Base-by-base conservation (phyloP, 139 green algal species). In the Zygnema cylindricum region DNA sequence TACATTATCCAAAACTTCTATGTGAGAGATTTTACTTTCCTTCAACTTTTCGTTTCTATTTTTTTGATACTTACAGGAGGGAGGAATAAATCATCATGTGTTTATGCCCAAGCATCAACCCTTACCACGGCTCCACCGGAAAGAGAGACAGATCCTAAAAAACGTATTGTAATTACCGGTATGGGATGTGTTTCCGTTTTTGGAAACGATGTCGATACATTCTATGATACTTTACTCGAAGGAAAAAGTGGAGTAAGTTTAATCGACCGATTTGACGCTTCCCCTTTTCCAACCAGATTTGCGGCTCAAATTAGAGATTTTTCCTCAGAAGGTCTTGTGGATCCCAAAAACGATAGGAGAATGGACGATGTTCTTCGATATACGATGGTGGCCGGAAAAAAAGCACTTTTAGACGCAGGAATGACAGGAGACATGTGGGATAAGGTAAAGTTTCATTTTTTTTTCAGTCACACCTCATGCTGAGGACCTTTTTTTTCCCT, bases 341-440 rank as follows among this genome's bases (percentile, higher is more conserved):
- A 98, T 92, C 96, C 94, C 90, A 99, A 99, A 94, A 98, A 96
- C 86, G 95, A 95, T 3, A 93, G 97, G 40, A 95, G 97, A 43
- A 96, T 99, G 88, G 97, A 99, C 83, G 95, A 98, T 92, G 98
- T 95, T 93, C 93, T 99, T 0, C 95, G 95, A 82, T 99, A 99
- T 94, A 94, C 94, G 36, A 93, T 99, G 69, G 95, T 98, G 22
- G 55, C 41, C 49, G 89, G 89, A 69, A 98, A 98, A 90, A 99
- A 99, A 93, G 96, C 96, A 25, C 16, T 92, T 0, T n/a, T 77
- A 40, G 43, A 94, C 21, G 91, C 71, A 54, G 38, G 38, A 3
- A 7, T 79, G 36, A 16, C 3, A 23, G 38, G 7, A 43, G 71
- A 79, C 11, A 11, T 7, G 16, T 43, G 7, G 16, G 16, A 79